Evolutionary conservation across 2,329 filamentous ascomycete genomes (phyloP), one percentile per base, ranked within the genome.

Genomic region (Aspergillus candidus): DNA sequence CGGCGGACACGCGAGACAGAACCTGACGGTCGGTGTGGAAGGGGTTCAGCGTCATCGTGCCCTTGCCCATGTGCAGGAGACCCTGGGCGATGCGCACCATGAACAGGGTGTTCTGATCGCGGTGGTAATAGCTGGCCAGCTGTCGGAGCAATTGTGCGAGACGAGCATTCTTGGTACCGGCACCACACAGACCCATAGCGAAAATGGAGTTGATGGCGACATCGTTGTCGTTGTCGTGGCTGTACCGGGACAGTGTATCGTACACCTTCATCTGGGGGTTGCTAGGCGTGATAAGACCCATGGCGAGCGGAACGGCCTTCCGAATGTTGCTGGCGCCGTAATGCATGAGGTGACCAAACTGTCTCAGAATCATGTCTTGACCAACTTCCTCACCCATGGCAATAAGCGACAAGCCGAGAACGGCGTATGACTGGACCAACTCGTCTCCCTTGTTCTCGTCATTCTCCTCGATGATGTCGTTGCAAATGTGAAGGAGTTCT

Each of bases 211-310:
- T 98, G 69, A 98, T 86, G 32, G 93, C 93, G 37, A 98, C 93
- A 60, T 98, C 93, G 50, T 91, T 94, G 71, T 98, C 93, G 56
- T 93, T 98, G 73, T 98, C 93, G 78, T 98, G 93, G 52, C 86
- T 94, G 77, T 98, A 98, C 62, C 93, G 79, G 40, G 93, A 98
- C 10, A 98, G 76, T 1, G 93, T 98, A 67, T 98, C 93, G 73
- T 98, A 98, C 38, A 98, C 87, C 77, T 97, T 98, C 91, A 98
- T 98, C 67, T 98, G 94, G 10, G 93, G 93, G 72, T 98, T 98
- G 72, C 89, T 96, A 11, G 94, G 88, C 70, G 88, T 95, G 62
- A 98, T 84, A 43, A 98, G 78, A 60, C 90, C 94, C 88, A 98
- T 94, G 18, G 93, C 93, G 43, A 98, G 77, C 31, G 93, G 93